Base-by-base conservation (phyloP, 73 alveolate species). In the Durusdinium trenchii region DNA sequence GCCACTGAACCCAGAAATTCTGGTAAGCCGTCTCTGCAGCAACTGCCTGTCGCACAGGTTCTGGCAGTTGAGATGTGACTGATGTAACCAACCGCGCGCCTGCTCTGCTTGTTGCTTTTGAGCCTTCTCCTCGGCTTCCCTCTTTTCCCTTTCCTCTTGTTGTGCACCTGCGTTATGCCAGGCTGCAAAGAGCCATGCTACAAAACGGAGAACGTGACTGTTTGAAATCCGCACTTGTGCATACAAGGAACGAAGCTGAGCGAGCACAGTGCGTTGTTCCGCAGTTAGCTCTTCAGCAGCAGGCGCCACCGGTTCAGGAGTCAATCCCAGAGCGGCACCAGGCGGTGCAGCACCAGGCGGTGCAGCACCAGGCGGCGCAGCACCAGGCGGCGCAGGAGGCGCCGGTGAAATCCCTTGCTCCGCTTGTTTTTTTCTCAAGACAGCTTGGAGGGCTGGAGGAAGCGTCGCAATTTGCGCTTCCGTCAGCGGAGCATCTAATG, bases 11-110 rank as follows among this genome's bases (percentile, higher is more conserved):
- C 96, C 96, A 90, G 96, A 90, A 90, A 36, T 90, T 90, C 96
- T 90, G 96, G 96, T 90, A 90, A 6, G 96, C 96, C 83, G 96
- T 90, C 90, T 91, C 98, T 91, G 98, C 98, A 51, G 98, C 98
- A 23, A 78, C 98, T 10, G 98, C 98, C 98, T 91, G 28, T 9
- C 67, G 10, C 46, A 32, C n/a, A n/a, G n/a, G n/a, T 60, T 60
- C 30, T 60, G 73, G n/a, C 18, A 81, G 62, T 28, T 35, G 61
- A 18, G 0, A 30, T 47, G 69, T 42, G 16, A 12, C 42, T 79
- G 26, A 16, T 42, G 60, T 20, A 79, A 46, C 28, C 40, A 46
- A 23, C 28, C 48, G 20, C 9, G 64, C 36, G 71, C 92, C 94
- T 84, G 94, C 76, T 84, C 71, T 40, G 94, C 94, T 30, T 84